Evolutionary conservation across 108 stramenopile species (phyloP), one percentile per base, ranked within the genome.

Genomic region (Schizochytrium sp.): DNA sequence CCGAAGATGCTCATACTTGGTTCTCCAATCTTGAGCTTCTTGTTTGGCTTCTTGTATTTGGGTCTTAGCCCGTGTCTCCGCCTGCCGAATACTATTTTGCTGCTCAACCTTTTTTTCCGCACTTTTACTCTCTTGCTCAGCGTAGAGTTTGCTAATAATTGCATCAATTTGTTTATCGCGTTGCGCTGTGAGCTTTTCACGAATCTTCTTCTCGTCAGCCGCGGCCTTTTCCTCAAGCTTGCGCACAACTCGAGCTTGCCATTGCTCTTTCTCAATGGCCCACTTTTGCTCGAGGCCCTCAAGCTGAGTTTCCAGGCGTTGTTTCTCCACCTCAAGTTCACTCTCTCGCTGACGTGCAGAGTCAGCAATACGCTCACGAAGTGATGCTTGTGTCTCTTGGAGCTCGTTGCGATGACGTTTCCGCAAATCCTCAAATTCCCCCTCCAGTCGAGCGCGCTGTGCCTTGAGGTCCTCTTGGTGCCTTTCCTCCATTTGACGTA

Each of bases 101-200:
- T 57, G 72, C 56, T 83, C 42, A 42, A 59, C 19, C 45, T 56
- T 49, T 57, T 46, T 55, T 13, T 89, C 59, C 13, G 55, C 44
- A 19, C n/a, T 61, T 17, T 47, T 55, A 49, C 46, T 40, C 56
- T 76, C 89, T 83, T 76, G 76, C 46, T 69, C 73, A 28, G 72
- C 73, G 46, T 89, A 83, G 46, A 89, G 64, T 59, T 57, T 87
- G 64, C 83, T 38, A 47, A 89, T 87, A 40, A 45, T 46, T 13
- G 50, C 56, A 28, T 89, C 89, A 2, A 89, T 89, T 28, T 89
- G 73, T 57, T 46, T 47, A 60, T 89, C 89, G 38, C 89, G 50
- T 49, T 57, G 46, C 45, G 76, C 19, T 2, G 46, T 83, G 5
- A 87, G 49, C 76, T 87, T 83, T n/a, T 49, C 57, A 10, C 83